Conservation (phyloP, 1,139 yeast genomes). For the Spathaspora jeffriesii region DNA sequence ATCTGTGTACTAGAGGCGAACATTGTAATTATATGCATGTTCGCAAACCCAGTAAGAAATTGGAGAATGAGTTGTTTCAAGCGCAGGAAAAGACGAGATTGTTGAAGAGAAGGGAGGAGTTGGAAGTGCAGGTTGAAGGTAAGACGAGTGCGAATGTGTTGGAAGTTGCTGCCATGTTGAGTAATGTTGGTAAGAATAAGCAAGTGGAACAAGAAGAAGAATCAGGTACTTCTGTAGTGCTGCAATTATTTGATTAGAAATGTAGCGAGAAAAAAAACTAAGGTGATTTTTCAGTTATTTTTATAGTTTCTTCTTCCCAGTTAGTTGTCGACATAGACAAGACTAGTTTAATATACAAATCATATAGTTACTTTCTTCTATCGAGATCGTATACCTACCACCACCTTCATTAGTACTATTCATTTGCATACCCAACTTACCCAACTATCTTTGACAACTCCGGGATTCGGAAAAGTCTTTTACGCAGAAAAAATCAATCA, state of each 20-base stretch:
- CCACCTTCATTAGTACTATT: too few relatives aligned
- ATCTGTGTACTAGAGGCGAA: conserved; percentile 73
- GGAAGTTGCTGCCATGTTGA: neutral
- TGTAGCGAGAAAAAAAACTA: neutral
- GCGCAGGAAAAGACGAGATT: conserved; percentile 36
- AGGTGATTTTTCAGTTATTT: neutral
- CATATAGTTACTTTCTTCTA: too few relatives aligned
- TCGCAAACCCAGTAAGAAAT: conserved; percentile 50
- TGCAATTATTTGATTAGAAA: conserved; percentile 18
- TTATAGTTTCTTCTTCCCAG: neutral
- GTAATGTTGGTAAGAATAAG: neutral
- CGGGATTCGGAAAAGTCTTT: neutral
- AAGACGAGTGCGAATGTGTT: neutral
- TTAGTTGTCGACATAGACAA: neutral
- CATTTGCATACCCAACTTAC: neutral
- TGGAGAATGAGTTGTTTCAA: conserved; percentile 38
- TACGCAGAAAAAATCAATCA: neutral
- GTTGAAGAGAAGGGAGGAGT: conserved; percentile 11
- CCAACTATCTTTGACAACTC: neutral
- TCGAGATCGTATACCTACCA: too few relatives aligned
- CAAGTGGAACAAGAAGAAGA: neutral
- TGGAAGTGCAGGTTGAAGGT: conserved; percentile 2
- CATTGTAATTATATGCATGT: conserved; percentile 89
- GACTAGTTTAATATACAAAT: too few relatives aligned
- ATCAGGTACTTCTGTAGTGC: conserved; percentile 16